Evolutionary conservation across 2,329 filamentous ascomycete species (phyloP).

Genomic region (Pseudophaeomoniella oleicola): DNA sequence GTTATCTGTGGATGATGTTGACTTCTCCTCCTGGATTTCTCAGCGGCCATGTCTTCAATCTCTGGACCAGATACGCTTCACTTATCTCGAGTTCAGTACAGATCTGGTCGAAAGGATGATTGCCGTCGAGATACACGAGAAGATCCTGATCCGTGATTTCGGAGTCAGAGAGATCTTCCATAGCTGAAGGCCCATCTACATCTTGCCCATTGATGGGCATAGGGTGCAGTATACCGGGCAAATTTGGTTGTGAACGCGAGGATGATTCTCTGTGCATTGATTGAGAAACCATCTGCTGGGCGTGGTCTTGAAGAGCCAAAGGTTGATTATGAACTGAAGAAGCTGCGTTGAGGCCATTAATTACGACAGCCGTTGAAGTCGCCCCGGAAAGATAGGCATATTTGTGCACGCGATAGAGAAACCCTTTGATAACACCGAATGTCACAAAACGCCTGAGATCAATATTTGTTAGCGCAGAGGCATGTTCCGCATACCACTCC

Average conservation of each 20-base stretch:
- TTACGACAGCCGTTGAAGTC: background rate
- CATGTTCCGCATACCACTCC: constrained; percentile 70
- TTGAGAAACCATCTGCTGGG: too few species aligned
- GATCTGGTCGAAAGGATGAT: constrained; percentile 35
- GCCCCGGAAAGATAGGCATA: constrained; percentile 46
- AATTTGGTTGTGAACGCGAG: background rate
- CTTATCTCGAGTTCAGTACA: constrained; percentile 34
- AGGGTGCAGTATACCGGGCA: background rate
- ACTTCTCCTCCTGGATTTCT: constrained; percentile 12
- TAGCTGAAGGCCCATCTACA: background rate
- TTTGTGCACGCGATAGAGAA: constrained; percentile 84
- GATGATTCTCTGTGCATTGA: background rate
- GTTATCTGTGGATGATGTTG: constrained; percentile 31
- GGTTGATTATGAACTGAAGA: background rate
- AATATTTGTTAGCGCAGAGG: constrained; percentile 56
- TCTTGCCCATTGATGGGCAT: background rate
- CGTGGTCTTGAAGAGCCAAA: background rate
- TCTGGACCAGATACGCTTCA: constrained; percentile 27
- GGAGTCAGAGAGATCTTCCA: background rate
- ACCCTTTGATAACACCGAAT: constrained; percentile 90
- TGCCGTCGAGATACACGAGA: constrained; percentile 29
- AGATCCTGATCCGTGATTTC: constrained; percentile 9
- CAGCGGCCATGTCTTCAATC: constrained; percentile 22
- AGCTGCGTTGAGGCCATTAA: background rate
- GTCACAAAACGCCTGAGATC: constrained; percentile 87